Base-by-base conservation (phyloP, 139 green algal species). In the Penium margaritaceum region DNA sequence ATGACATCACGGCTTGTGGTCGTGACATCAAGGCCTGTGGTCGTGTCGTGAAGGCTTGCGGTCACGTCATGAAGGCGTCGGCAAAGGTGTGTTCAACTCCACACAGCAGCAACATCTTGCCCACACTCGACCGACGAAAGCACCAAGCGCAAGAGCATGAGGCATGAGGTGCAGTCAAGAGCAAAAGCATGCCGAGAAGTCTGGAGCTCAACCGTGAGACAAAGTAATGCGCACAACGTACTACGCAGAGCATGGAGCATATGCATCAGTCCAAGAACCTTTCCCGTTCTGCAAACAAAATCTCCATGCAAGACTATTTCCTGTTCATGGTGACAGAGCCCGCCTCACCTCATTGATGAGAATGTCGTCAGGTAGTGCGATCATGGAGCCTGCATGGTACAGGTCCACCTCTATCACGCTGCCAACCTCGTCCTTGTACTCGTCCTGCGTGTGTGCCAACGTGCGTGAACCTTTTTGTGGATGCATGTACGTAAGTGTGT, bases 401-500 rank as follows among this genome's bases (percentile, higher is more conserved):
- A 80, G 39, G 64, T 83, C 77, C 5, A 72, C 77, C 62, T 79
- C 70, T 17, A 83, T 27, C 29, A 83, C 77, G 37, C 60, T 75
- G 24, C 69, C 69, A 19, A 21, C 70, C 44, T 73, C 55, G 36
- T 63, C 43, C 4, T 9, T 27, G 21, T 76, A 82, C 51, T 82
- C 75, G 54, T 75, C 67, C 67, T 75, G 30, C 30, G 41, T 27
- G 24, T 9, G 27, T 9, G 53, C 53, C 41, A n/a, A n/a, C n/a
- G n/a, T n/a, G n/a, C n/a, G n/a, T n/a, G n/a, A n/a, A n/a, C n/a
- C n/a, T n/a, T n/a, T n/a, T n/a, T n/a, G n/a, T n/a, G n/a, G n/a
- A n/a, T n/a, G n/a, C n/a, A n/a, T n/a, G n/a, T n/a, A n/a, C n/a
- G n/a, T n/a, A n/a, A n/a, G n/a, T n/a, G n/a, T n/a, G n/a, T n/a